Evolutionary conservation across 345 rosid species (phyloP).

Genomic region (Hypericum androsaemum): DNA sequence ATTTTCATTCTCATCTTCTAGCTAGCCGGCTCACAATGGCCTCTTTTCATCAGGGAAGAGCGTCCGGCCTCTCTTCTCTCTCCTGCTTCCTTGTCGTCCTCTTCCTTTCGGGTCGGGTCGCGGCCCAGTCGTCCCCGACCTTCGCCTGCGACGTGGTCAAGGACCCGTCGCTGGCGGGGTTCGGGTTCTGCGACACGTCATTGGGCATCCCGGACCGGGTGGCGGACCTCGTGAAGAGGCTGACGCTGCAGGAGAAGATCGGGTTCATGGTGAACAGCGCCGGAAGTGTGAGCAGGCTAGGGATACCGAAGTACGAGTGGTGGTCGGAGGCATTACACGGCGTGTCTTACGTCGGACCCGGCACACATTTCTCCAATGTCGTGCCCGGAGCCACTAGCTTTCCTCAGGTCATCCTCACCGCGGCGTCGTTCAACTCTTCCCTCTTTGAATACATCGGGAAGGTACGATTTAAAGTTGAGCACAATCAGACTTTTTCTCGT

Average conservation of each 20-base stretch:
- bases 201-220: conserved; percentile 40
- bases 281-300: conserved; percentile 57
- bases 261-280: conserved; percentile 41
- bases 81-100: no score
- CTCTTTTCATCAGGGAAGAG: no score
- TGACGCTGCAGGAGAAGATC: conserved; percentile 74
- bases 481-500: background rate
- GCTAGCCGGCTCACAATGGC: no score
- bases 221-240: conserved; percentile 59
- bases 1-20: no score
- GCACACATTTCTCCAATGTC: conserved; percentile 45
- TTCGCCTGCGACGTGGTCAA: conserved; percentile 62
- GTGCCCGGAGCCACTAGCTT: conserved; percentile 95
- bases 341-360: conserved; percentile 70
- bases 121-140: conserved; percentile 32
- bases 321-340: conserved; percentile 99
- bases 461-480: conserved; percentile 27
- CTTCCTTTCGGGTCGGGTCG: no score
- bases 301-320: conserved; percentile 85
- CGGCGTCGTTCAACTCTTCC: conserved; percentile 80
- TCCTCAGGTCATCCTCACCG: conserved; percentile 88
- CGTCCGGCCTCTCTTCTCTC: no score
- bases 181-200: conserved; percentile 50
- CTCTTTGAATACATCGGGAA: conserved; percentile 77
- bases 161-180: conserved; percentile 35